Evolutionary conservation across 2,329 filamentous ascomycete genomes (phyloP), one percentile per base, ranked within the genome.

Genomic region (Stachybotrys echinatus): DNA sequence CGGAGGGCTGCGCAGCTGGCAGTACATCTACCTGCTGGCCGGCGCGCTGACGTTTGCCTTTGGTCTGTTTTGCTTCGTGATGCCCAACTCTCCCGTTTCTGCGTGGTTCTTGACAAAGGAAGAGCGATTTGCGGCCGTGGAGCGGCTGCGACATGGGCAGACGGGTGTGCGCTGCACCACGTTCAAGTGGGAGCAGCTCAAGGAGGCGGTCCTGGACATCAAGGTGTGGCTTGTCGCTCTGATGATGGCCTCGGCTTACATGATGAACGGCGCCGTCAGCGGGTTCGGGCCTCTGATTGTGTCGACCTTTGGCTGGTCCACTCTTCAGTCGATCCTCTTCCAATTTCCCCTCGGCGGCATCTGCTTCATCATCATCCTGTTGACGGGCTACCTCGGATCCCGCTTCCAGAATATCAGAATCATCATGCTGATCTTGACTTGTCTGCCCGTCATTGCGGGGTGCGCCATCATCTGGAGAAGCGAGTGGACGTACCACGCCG

Each of bases 391-490:
- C 55, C 69, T 89, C 2, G 80, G 81, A 5, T 77, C 80, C 0
- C 72, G 74, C 1, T 70, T 85, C 48, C 74, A 70, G 2, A 85
- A 89, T 58, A 80, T 85, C 12, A 79, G 86, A 14, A 77, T 89
- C 45, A 62, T 82, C 6, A 77, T 89, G 65, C 74, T 91, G 1
- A 66, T 88, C 5, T 43, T 79, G 3, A 86, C 82, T 55, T 89
- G 85, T 52, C 72, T 91, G 0, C 87, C 87, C 0, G 85, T 90
- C 48, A 88, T 91, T 45, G 84, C 84, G 0, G 87, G 87, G 1
- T 90, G 84, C 60, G 80, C 77, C 4, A 80, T 89, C 64, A 89
- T 92, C 58, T 91, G 87, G 87, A 87, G 83, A 62, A 80, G 70
- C 48, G 61, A 67, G 14, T 83, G 87, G 88, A 74, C 73, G 6